Evolutionary conservation across 2,329 filamentous ascomycete species (phyloP), one percentile per base, ranked within the genome.

Genomic region (Diplodia sapinea): DNA sequence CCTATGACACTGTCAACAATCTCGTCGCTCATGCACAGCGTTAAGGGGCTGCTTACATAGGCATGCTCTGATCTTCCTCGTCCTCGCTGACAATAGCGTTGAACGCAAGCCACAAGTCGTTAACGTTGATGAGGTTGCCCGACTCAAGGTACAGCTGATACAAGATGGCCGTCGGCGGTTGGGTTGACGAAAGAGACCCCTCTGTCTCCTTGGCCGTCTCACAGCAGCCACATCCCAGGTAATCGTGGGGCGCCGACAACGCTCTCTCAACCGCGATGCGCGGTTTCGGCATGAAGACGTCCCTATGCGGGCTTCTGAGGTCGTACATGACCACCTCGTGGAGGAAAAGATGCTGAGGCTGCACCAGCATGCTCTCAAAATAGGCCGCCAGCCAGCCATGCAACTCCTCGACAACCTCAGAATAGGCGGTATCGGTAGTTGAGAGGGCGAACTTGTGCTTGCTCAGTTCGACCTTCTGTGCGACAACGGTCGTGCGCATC

Each of bases 61-160:
- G 70, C 76, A 82, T 61, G 76, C 29, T 76, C 11, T 82, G 79
- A 20, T 83, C 82, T 15, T 81, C 79, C 15, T 81, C 80, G 11
- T 79, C 79, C 2, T 82, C 81, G 7, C 85, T 83, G 23, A 91
- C 81, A 36, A 91, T 85, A 17, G 86, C 86, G 71, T 86, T 85
- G 77, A 93, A 96, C 3, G 92, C 91, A 13, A 87, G 86, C 91
- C 91, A 94, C 56, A 95, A 77, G 79, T 96, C 92, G 38, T 87
- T 89, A 59, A 91, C 88, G 72, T 95, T 95, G 77, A 95, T 89
- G 68, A 94, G 81, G 9, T 85, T 86, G 0, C 91, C 91, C 0
- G 91, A 89, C 76, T 96, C 92, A 15, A 91, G 82, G 76, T 94
- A 94, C 59, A 95, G 81, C 72, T 91, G 90, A 74, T 94, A 95